phyloP scores from a whole-genome alignment of 345 rosid species.

The Trapa incisa region DNA sequence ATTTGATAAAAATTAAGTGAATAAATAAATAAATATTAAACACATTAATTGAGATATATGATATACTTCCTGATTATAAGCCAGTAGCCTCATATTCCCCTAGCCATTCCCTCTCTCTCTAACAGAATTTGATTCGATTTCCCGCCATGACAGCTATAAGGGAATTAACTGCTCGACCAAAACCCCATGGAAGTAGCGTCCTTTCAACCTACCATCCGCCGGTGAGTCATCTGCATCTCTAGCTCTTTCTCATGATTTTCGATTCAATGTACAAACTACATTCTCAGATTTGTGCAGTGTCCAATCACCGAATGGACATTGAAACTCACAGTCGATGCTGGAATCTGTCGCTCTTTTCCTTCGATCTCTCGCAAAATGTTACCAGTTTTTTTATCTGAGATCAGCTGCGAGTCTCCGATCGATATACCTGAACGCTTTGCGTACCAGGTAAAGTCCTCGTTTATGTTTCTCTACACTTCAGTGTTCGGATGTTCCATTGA shows the following conservation, averaged over 20 bases:
- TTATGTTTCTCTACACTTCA: too few species aligned
- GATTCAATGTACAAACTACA: neutral
- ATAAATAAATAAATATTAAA: too few species aligned
- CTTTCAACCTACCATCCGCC: conserved; percentile 28
- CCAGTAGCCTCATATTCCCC: neutral
- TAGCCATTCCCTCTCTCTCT: neutral
- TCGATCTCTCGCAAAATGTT: neutral
- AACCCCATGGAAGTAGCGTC: conserved; percentile 45
- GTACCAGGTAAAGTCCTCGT: conserved; percentile 39
- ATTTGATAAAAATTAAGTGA: too few species aligned
- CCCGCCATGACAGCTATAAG: conserved; percentile 29
- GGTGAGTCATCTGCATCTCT: conserved; percentile 17
- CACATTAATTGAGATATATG: too few species aligned
- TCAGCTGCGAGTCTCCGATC: conserved; percentile 72
- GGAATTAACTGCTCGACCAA: conserved; percentile 32
- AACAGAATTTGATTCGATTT: conserved; percentile 6
- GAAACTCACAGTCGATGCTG: neutral
- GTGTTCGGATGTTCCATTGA: neutral
- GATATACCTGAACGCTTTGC: conserved; percentile 65
- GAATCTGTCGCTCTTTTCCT: neutral
- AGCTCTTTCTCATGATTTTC: neutral
- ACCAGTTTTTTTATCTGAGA: conserved; percentile 9
- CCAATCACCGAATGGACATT: neutral
- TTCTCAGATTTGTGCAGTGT: neutral
- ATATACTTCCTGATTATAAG: too few species aligned